Evolutionary conservation across 2,329 filamentous ascomycete genomes (phyloP).

Genomic region (Plenodomus lindquistii): DNA sequence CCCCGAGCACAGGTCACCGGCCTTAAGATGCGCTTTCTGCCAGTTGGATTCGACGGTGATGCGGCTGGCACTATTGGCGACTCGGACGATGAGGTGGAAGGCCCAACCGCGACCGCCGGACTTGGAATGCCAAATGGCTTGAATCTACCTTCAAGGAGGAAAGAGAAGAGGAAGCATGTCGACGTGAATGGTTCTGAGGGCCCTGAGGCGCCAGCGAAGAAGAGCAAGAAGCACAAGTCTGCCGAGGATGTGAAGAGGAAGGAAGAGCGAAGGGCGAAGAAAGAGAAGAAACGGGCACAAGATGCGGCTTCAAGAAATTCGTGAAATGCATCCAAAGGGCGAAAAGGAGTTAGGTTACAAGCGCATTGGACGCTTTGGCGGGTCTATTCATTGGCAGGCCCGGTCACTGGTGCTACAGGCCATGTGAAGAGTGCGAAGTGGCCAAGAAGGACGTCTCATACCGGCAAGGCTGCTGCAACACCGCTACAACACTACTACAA

Average conservation of each 20-base stretch:
- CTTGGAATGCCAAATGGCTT: slow-evolving; percentile 28
- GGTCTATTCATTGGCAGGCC: not conserved
- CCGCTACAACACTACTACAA: too few species aligned
- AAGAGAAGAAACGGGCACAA: slow-evolving; percentile 41
- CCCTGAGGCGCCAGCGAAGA: slow-evolving; percentile 41
- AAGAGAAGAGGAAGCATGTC: slow-evolving; percentile 48
- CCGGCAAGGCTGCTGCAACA: too few species aligned
- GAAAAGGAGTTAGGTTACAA: not conserved
- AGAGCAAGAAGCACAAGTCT: slow-evolving; percentile 45
- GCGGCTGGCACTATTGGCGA: slow-evolving; percentile 49
- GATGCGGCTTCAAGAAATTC: slow-evolving; percentile 21
- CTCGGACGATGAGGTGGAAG: slow-evolving; percentile 49
- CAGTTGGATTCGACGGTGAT: slow-evolving; percentile 61
- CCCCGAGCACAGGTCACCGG: slow-evolving; percentile 69
- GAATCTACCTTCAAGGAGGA: slow-evolving; percentile 26
- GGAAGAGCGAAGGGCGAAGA: slow-evolving; percentile 45
- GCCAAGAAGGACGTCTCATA: not conserved
- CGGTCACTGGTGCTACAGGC: too few species aligned
- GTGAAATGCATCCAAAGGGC: slow-evolving; percentile 12
- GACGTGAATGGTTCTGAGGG: slow-evolving; percentile 33
- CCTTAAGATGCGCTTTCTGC: slow-evolving; percentile 68
- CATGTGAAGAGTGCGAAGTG: not conserved
- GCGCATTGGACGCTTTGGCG: not conserved
- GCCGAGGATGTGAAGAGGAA: slow-evolving; percentile 41
- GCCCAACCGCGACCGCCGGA: slow-evolving; percentile 34